Base-by-base conservation (phyloP, 345 rosid species). In the Conringia planisiliqua region DNA sequence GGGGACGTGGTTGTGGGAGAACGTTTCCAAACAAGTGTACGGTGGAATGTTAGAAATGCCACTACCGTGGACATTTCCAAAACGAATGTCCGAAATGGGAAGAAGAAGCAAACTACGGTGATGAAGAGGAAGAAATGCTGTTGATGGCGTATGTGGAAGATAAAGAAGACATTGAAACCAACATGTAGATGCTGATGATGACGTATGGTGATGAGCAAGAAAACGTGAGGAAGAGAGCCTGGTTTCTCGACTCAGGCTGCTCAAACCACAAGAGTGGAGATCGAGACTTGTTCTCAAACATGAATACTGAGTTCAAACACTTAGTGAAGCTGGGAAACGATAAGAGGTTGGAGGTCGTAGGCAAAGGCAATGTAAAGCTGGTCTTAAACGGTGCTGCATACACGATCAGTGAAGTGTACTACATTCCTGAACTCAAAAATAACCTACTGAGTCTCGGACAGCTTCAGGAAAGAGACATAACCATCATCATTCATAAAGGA, bases 331-430 rank as follows among this genome's bases (percentile, higher is more conserved):
- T 43, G 5, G 47, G 18, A 2, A 43, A 43, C 0, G 18, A 43
- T 0, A 43, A 43, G 2, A 43, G 18, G 8, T 1, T 43, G 18
- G 18, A 43, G 7, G 47, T 43, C 0, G 8, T 43, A 5, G 47
- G 47, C 2, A 43, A 43, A 0, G 18, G 47, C 5, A 43, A 2
- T 1, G 47, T 14, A 3, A 43, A n/a, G 18, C 3, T 43, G 1
- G 0, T 1, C 0, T 1, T 43, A 0, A 43, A 14, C 16, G 1
- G 2, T 0, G 7, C 2, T 0, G 47, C 0, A 1, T 43, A 14
- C 18, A 14, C 3, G 0, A n/a, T 43, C 3, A 43, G 47, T 2
- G 8, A 40, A 1, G 44, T 40, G 0, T 40, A 40, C n/a, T 12
- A 40, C 6, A 3, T 40, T 1, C 44, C n/a, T 0, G 44, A 40